phyloP scores from a whole-genome alignment of 2,329 filamentous ascomycete species.

The Biscogniauxia mediterranea region DNA sequence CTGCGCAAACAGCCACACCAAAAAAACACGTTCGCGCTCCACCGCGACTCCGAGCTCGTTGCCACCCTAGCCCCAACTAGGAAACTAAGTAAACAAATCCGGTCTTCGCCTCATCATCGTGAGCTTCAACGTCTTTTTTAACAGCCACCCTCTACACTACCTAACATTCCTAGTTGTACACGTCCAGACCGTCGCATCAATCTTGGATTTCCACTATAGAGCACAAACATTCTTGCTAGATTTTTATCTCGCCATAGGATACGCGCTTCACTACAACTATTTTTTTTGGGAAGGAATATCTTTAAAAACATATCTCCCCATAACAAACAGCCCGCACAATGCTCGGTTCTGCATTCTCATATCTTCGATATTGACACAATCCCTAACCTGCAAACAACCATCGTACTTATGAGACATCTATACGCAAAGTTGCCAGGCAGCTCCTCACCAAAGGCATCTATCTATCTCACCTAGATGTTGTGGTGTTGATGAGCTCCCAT shows the following conservation, averaged over 20 bases:
- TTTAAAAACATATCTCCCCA: too few relatives aligned
- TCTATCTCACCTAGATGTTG: background rate
- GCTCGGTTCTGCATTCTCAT: background rate
- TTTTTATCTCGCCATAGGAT: too few relatives aligned
- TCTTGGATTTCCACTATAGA: background rate
- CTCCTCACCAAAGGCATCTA: background rate
- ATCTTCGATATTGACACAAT: background rate
- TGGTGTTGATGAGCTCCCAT: background rate
- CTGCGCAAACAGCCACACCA: constrained; percentile 5
- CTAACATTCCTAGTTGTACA: too few relatives aligned
- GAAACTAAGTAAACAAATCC: constrained; percentile 31
- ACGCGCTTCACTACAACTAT: too few relatives aligned
- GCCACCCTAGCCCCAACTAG: constrained; percentile 16
- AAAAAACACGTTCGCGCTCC: constrained; percentile 2
- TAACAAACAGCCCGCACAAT: too few relatives aligned
- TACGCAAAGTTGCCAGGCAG: background rate
- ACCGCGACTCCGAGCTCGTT: background rate
- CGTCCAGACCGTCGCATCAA: background rate
- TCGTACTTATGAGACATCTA: background rate
- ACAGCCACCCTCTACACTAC: background rate
- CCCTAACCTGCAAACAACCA: too few relatives aligned
- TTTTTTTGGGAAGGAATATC: too few relatives aligned
- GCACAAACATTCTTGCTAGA: too few relatives aligned
- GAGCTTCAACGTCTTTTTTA: background rate
- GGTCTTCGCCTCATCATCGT: constrained; percentile 1